Evolutionary conservation across 805 yeast genomes (phyloP).

Genomic region (Citeromyces nyonsensis): DNA sequence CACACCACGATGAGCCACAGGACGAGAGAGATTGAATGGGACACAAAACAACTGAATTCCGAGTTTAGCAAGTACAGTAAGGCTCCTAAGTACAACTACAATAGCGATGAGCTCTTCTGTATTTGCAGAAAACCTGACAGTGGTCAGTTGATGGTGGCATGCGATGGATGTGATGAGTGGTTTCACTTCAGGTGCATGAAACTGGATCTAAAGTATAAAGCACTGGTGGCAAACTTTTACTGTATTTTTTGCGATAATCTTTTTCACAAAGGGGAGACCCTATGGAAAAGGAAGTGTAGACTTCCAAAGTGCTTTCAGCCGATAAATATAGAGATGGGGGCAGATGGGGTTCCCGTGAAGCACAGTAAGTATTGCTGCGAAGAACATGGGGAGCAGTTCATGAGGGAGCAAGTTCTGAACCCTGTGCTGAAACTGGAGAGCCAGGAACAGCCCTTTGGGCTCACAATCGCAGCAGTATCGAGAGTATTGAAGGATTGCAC

Average conservation of each 20-base stretch:
- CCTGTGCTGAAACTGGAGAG: constrained; percentile 4
- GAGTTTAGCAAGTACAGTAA: constrained; percentile 12
- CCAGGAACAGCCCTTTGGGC: constrained; percentile 3
- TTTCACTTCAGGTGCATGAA: constrained; percentile 72
- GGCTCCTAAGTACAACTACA: constrained; percentile 22
- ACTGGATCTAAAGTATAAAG: constrained; percentile 30
- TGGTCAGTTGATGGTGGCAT: constrained; percentile 81
- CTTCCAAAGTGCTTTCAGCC: constrained; percentile 40
- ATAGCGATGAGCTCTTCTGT: constrained; percentile 59
- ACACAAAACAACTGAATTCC: constrained; percentile 9
- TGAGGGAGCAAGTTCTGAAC: constrained; percentile 13
- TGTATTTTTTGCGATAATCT: constrained; percentile 55
- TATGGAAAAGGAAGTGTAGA: constrained; percentile 72
- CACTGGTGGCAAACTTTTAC: constrained; percentile 45
- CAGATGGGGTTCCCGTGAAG: constrained; percentile 6
- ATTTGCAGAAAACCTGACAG: constrained; percentile 65
- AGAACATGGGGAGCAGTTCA: constrained; percentile 47
- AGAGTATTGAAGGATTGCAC: constrained; percentile 7
- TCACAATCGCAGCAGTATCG: constrained; percentile 5
- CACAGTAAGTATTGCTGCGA: constrained; percentile 60
- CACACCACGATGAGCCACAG: too few relatives aligned
- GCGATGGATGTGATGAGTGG: constrained; percentile 95
- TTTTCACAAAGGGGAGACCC: constrained; percentile 31
- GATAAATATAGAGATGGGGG: constrained; percentile 12
- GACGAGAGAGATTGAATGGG: not conserved